Percentiles rank a stretch among this genome's conserved stretches.
These are phyloP conservation scores for Brassica nigra DNA, from an alignment of 345 rosid species.

Conservation along the genomic window DNA sequence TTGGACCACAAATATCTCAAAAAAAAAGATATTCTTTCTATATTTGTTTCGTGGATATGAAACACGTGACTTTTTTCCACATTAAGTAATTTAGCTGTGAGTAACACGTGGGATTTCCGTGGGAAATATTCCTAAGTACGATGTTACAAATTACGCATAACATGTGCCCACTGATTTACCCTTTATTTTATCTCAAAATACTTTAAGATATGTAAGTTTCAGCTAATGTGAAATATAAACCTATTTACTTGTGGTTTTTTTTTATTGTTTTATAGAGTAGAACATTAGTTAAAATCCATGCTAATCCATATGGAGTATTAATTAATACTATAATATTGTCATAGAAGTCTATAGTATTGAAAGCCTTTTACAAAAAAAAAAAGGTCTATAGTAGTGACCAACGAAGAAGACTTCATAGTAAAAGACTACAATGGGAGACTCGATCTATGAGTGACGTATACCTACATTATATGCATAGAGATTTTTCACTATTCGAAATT, in stretches of 20 bases:
- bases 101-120: conserved; percentile 42
- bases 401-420: neutral
- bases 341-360: neutral
- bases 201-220: neutral
- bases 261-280: neutral
- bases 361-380: no score
- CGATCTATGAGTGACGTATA: no score
- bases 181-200: neutral
- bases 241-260: neutral
- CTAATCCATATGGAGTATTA: neutral
- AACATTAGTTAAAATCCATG: neutral
- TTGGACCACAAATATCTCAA: conserved; percentile 27
- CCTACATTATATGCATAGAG: neutral
- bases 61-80: conserved; percentile 36
- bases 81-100: conserved; percentile 26
- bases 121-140: conserved; percentile 14
- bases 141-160: neutral
- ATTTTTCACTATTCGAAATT: neutral
- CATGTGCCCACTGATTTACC: neutral
- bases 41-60: conserved; percentile 21
- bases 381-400: neutral
- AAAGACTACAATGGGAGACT: no score
- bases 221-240: neutral
- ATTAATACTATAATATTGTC: neutral
- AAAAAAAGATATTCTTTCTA: neutral